A percentile compares a stretch with the other conserved stretches of the same genome.
phyloP scores from a whole-genome alignment of 768 basidiomycete genomes.

The Boletus edulis region DNA sequence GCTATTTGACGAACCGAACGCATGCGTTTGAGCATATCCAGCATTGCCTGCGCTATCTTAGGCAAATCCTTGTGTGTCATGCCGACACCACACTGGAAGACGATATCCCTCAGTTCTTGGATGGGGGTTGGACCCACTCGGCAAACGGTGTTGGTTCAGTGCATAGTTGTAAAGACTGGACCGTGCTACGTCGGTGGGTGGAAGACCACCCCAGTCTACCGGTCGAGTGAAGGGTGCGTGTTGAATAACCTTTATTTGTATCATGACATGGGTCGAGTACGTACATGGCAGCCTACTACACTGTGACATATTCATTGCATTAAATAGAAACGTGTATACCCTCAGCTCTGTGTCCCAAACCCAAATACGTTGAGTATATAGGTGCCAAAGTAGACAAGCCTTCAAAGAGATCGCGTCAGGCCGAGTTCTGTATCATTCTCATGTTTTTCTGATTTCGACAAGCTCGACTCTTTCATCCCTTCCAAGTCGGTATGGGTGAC shows the following conservation, averaged over 20 bases:
- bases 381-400: too few species aligned
- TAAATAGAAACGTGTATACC: background rate
- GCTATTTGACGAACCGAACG: slow-evolving; percentile 23
- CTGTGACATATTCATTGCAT: background rate
- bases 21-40: slow-evolving; percentile 31
- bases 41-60: slow-evolving; percentile 41
- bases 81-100: slow-evolving; percentile 39
- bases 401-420: too few species aligned
- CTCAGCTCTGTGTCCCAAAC: background rate
- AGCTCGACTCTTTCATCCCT: slow-evolving; percentile 5
- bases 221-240: slow-evolving; percentile 8
- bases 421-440: background rate
- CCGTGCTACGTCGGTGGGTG: slow-evolving; percentile 27
- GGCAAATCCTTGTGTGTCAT: slow-evolving; percentile 36
- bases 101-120: slow-evolving; percentile 27
- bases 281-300: too few species aligned
- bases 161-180: slow-evolving; percentile 36
- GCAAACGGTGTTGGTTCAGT: slow-evolving; percentile 31
- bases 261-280: too few species aligned
- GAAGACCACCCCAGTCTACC: slow-evolving; percentile 28
- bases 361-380: background rate
- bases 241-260: background rate
- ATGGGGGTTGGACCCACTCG: slow-evolving; percentile 26
- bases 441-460: background rate
- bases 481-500: slow-evolving; percentile 19